Base-by-base conservation (phyloP, 495 filamentous ascomycete genomes). In the Penicillium robsamsonii region DNA sequence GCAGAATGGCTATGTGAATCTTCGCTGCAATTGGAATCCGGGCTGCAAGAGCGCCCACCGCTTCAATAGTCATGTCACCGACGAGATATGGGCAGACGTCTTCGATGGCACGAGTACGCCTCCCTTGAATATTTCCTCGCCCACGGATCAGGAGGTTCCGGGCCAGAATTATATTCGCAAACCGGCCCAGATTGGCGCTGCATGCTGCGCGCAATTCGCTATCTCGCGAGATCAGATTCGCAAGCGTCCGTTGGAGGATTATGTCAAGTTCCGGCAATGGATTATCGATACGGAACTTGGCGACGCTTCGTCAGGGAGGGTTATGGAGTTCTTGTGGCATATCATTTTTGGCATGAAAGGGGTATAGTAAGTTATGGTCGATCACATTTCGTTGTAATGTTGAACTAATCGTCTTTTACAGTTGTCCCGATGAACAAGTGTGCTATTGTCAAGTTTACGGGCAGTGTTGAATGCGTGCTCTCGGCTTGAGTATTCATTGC, bases 311-410 rank as follows among this genome's bases (percentile, higher is more conserved):
- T 81, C 82, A 4, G 88, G 88, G 0, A 77, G 88, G n/a, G 79
- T 88, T 1, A 87, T 85, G 81, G 88, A 90, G 70, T 90, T 88
- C 63, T 62, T 87, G 17, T 91, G 85, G 85, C 85, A 87, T 66
- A 83, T 80, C 54, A 75, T 90, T 30, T 91, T 90, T 56, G 75
- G 75, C 37, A 75, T 67, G 66, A 57, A 70, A 17, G 67, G 73
- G 4, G 69, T 80, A 20, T 79, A 79, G 73, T 79, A 61, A 56
- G 75, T 71, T 40, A 24, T 22, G 1, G 0, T 17, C n/a, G 7
- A 3, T 20, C 5, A n/a, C 1, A 11, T n/a, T n/a, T 31, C 20
- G 5, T 13, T 20, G 4, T 4, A 48, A 13, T 35, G 15, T 17
- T 30, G 7, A 18, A 15, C 29, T 45, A 42, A 43, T 51, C 27